Conservation (phyloP, 495 filamentous ascomycete species). For the Chaetomium cochliodes region DNA sequence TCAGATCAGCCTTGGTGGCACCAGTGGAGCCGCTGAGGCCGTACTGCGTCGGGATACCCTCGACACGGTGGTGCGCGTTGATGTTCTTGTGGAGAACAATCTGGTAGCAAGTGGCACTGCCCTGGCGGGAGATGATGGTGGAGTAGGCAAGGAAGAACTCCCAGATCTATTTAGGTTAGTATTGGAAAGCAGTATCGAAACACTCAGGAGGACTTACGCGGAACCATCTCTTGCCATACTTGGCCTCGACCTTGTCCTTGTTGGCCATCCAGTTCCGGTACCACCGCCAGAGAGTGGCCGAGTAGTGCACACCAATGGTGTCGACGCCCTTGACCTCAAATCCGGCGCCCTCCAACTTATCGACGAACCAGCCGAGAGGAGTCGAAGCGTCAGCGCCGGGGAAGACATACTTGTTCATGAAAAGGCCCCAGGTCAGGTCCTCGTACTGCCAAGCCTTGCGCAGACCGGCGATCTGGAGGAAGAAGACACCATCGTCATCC, state of each 20-base stretch:
- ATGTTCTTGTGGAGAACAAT: constrained; percentile 96
- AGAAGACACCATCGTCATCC: constrained; percentile 80
- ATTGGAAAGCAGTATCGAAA: neutral
- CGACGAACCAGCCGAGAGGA: constrained; percentile 70
- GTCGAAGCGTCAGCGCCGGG: constrained; percentile 83
- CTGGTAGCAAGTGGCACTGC: constrained; percentile 92
- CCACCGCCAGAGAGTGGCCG: constrained; percentile 96
- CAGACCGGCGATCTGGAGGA: constrained; percentile 79
- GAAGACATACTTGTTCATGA: constrained; percentile 94
- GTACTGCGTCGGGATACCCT: constrained; percentile 76
- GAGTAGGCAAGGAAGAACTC: constrained; percentile 95
- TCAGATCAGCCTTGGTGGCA: constrained; percentile 42
- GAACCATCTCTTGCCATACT: constrained; percentile 96
- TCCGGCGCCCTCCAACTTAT: constrained; percentile 69
- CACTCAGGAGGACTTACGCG: constrained; percentile 60
- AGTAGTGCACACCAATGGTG: constrained; percentile 95
- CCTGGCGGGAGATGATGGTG: constrained; percentile 91
- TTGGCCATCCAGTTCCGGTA: constrained; percentile 99
- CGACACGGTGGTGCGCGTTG: constrained; percentile 91
- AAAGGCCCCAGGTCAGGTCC: constrained; percentile 82
- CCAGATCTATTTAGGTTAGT: constrained; percentile 69
- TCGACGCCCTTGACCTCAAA: constrained; percentile 78
- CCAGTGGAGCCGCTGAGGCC: constrained; percentile 69
- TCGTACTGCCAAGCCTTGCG: constrained; percentile 85
- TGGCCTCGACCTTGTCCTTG: constrained; percentile 87